These are phyloP conservation scores for Trifolium subterraneum DNA, from an alignment of 306 rosid species.

Conservation along the genomic window DNA sequence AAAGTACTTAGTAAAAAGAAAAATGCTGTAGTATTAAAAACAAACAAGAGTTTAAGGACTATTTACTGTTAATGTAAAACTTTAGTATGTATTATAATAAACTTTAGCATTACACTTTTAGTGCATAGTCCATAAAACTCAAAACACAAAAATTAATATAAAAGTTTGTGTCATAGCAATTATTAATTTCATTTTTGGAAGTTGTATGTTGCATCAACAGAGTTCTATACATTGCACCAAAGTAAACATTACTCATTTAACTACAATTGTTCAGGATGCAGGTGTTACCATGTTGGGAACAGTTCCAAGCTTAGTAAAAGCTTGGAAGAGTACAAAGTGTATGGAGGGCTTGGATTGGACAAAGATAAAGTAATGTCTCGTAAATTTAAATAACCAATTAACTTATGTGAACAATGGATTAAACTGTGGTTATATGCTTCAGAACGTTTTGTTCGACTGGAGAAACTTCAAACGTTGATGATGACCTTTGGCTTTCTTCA, in stretches of 20 bases:
- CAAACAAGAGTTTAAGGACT: neutral
- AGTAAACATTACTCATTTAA: conserved; percentile 17
- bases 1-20: neutral
- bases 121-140: neutral
- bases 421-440: conserved; percentile 41
- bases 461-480: conserved; percentile 84
- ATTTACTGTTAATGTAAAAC: neutral
- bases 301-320: conserved; percentile 91
- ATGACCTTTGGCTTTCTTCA: conserved; percentile 97
- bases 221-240: too few relatives aligned
- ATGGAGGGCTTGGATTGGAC: conserved; percentile 95
- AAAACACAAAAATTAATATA: neutral
- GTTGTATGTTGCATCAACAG: neutral
- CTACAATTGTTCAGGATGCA: conserved; percentile 71
- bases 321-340: conserved; percentile 87
- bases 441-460: conserved; percentile 79
- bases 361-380: conserved; percentile 68
- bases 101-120: neutral
- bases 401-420: conserved; percentile 32
- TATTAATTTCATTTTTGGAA: neutral
- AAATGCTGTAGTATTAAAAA: conserved; percentile 1
- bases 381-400: conserved; percentile 19
- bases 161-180: neutral
- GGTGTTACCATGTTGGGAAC: conserved; percentile 93
- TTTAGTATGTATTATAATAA: neutral